A percentile compares a stretch with the other conserved stretches of the same genome.
Evolutionary conservation across 192 early-diverging fungal species (phyloP).

Genomic region (Neocallimastix lanati): DNA sequence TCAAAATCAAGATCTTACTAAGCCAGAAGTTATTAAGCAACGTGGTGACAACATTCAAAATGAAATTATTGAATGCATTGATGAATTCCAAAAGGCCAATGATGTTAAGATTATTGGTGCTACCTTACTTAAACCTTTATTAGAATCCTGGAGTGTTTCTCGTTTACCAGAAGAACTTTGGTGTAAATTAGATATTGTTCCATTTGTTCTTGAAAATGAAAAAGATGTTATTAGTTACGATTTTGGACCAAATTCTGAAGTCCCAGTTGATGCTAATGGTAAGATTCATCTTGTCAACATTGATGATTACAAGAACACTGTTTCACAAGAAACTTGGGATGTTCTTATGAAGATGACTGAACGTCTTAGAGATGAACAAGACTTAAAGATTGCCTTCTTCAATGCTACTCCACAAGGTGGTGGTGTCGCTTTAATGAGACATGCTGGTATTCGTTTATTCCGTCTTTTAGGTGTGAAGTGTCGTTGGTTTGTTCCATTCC

Average conservation of each 20-base stretch:
- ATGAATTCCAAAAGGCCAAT: too few relatives aligned
- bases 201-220: conserved; percentile 33
- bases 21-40: background rate
- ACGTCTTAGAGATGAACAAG: conserved; percentile 10
- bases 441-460: conserved; percentile 55
- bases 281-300: conserved; percentile 42
- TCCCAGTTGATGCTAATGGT: conserved; percentile 52
- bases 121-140: background rate
- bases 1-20: too few relatives aligned
- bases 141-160: background rate
- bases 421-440: conserved; percentile 78
- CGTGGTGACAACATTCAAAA: background rate
- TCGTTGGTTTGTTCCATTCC: conserved; percentile 55
- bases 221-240: background rate
- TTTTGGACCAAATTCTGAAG: background rate
- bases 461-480: conserved; percentile 42
- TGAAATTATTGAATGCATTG: too few relatives aligned
- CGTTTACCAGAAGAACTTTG: conserved; percentile 21
- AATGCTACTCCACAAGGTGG: conserved; percentile 77
- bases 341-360: conserved; percentile 28
- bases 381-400: conserved; percentile 48
- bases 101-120: background rate
- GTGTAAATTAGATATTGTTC: conserved; percentile 57
- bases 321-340: conserved; percentile 45
- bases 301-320: conserved; percentile 44